Conservation (phyloP, 176 grass and related monocot genomes). For the Stipa capillata region DNA sequence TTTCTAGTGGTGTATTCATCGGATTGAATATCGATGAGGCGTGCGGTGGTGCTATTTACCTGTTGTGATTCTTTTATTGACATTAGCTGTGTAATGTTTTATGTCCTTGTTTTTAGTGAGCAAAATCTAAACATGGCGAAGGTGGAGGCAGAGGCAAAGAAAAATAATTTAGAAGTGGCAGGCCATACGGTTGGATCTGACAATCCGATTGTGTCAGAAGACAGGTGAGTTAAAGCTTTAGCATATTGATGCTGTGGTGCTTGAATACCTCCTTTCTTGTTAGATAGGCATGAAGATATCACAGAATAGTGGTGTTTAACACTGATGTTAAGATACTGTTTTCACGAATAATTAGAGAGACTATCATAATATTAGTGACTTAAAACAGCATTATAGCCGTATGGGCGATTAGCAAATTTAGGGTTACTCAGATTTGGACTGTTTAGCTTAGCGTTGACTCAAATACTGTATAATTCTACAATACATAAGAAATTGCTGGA, state of each 20-base stretch:
- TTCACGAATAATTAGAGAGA: not conserved
- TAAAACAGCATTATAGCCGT: not conserved
- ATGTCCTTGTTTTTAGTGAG: slow-evolving; percentile 42
- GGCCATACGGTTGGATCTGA: not conserved
- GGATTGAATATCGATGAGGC: not conserved
- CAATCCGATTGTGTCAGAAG: not conserved
- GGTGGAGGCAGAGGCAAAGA: not conserved
- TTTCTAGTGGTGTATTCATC: not conserved
- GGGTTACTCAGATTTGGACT: not conserved
- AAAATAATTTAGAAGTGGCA: not conserved
- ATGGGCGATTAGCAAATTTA: not conserved
- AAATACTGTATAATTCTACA: not conserved
- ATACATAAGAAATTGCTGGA: not conserved
- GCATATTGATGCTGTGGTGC: not conserved
- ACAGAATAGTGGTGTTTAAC: not conserved
- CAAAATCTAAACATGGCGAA: slow-evolving; percentile 6
- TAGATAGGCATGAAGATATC: not conserved
- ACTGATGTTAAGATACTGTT: not conserved
- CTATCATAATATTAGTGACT: not conserved
- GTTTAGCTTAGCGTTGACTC: not conserved
- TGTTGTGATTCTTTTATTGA: not conserved
- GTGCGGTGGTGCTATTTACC: not conserved
- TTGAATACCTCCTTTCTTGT: not conserved
- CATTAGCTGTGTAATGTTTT: not conserved
- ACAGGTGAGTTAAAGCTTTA: not conserved